Conservation (phyloP, 306 rosid species). For the Medicago lupulina region DNA sequence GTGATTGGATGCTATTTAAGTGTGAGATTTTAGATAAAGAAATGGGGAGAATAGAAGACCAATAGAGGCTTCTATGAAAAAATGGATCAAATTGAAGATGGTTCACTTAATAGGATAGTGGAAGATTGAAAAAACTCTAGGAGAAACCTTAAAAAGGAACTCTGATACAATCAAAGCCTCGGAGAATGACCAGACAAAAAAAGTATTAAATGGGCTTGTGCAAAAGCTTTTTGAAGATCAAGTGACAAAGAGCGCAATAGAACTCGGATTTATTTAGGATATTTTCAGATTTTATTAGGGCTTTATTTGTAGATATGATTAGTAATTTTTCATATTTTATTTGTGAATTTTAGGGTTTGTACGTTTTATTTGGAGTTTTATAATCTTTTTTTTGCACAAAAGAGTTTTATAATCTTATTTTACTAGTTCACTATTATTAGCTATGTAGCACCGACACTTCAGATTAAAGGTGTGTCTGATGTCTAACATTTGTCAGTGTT, state of each 20-base stretch:
- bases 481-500: background rate
- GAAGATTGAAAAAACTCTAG: slow-evolving; percentile 2
- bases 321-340: background rate
- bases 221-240: slow-evolving; percentile 19
- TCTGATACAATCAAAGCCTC: background rate
- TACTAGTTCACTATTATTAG: background rate
- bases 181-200: background rate
- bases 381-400: background rate
- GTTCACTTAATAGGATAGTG: background rate
- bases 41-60: background rate
- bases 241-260: slow-evolving; percentile 2
- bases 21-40: background rate
- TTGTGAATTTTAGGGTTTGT: background rate
- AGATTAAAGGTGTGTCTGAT: background rate
- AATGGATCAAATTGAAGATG: background rate
- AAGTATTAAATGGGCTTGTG: background rate
- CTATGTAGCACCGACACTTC: background rate
- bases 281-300: background rate
- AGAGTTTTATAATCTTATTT: background rate
- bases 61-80: background rate
- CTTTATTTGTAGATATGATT: slow-evolving; percentile 7
- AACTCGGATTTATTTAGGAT: background rate
- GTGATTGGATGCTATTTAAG: background rate
- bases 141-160: slow-evolving; percentile 1
- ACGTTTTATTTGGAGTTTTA: background rate